phyloP scores from a whole-genome alignment of 129 eudicot genomes.

The sunflower (Helianthus annuus) region DNA sequence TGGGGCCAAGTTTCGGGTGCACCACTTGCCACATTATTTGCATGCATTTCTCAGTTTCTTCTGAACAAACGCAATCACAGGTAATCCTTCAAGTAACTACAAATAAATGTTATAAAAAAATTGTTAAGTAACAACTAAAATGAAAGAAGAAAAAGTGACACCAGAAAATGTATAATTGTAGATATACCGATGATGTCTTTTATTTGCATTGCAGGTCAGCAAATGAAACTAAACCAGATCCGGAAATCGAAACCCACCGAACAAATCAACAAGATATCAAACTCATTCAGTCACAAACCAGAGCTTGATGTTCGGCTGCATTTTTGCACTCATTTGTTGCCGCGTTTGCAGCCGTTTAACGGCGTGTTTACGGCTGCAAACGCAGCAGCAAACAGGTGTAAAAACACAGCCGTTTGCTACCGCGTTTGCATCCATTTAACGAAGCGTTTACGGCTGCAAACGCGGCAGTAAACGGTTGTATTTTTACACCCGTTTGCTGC shows the following conservation, averaged over 20 bases:
- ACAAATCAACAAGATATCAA: background rate
- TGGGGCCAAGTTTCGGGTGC: conserved; percentile 85
- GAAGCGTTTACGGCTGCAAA: no score
- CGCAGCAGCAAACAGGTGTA: no score
- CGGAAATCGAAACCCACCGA: conserved; percentile 1
- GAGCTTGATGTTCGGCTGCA: no score
- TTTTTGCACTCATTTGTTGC: no score
- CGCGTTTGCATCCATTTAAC: no score
- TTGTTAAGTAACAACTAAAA: background rate
- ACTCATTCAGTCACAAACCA: background rate
- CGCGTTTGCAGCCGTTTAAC: no score
- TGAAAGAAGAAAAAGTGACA: background rate
- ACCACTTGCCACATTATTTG: conserved; percentile 93
- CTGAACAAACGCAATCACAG: conserved; percentile 75
- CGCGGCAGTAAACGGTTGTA: no score
- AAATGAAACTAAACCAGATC: background rate
- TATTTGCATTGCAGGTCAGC: no score
- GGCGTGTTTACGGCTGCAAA: no score
- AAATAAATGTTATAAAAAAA: conserved; percentile 22
- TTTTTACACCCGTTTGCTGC: no score
- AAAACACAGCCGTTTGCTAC: no score
- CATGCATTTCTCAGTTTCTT: conserved; percentile 84
- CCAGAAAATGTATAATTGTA: background rate
- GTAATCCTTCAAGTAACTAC: conserved; percentile 80
- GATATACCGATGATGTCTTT: conserved; percentile 60